phyloP scores from a whole-genome alignment of 2,329 filamentous ascomycete species.

The Ophiocordyceps australis region DNA sequence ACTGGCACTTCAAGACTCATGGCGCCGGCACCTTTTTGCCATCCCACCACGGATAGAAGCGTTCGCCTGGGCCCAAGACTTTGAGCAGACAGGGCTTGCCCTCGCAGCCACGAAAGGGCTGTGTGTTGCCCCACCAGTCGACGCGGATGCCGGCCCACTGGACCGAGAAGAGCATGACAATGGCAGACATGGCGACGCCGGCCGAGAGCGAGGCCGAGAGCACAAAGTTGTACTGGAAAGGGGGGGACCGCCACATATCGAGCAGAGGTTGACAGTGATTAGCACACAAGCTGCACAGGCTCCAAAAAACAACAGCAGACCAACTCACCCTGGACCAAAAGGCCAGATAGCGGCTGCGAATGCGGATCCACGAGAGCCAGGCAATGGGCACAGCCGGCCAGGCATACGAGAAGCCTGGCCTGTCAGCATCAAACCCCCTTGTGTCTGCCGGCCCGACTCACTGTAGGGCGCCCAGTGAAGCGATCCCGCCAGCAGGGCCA shows the following conservation, averaged over 20 bases:
- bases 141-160: slow-evolving; percentile 17
- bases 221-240: slow-evolving; percentile 20
- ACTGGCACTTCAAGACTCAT: slow-evolving; percentile 1
- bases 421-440: slow-evolving; percentile 19
- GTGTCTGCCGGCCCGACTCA: no score
- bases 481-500: not conserved
- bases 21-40: slow-evolving; percentile 6
- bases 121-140: slow-evolving; percentile 26
- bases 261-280: no score
- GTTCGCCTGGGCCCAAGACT: slow-evolving; percentile 7
- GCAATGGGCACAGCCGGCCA: slow-evolving; percentile 27
- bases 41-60: slow-evolving; percentile 11
- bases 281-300: no score
- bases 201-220: slow-evolving; percentile 25
- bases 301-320: not conserved
- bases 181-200: slow-evolving; percentile 24
- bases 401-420: slow-evolving; percentile 16
- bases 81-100: slow-evolving; percentile 7
- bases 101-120: slow-evolving; percentile 8
- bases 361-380: slow-evolving; percentile 27
- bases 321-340: slow-evolving; percentile 24
- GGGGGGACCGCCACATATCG: no score
- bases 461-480: slow-evolving; percentile 1
- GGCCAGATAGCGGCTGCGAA: slow-evolving; percentile 22
- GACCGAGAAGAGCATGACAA: slow-evolving; percentile 29